phyloP scores from a whole-genome alignment of 73 alveolate species.

The Diophrys appendiculata region DNA sequence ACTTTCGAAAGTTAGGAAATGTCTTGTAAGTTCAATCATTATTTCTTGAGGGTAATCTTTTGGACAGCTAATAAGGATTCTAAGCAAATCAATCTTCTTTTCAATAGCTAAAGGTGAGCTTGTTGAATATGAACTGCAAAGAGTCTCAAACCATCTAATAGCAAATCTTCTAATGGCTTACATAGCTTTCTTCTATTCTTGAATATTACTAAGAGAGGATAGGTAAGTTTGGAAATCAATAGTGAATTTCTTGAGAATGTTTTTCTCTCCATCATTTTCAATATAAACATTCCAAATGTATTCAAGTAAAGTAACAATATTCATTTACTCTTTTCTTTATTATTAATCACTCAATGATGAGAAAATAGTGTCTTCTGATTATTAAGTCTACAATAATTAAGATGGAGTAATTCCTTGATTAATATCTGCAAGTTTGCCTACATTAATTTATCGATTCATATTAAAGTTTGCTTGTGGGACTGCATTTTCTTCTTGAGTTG shows the following conservation, averaged over 20 bases:
- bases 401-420: not conserved
- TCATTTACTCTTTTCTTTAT: not conserved
- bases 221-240: not conserved
- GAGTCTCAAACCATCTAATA: conserved; percentile 1
- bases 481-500: conserved; percentile 23
- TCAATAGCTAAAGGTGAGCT: not conserved
- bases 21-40: conserved; percentile 11
- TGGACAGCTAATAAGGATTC: not conserved
- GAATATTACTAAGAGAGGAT: not conserved
- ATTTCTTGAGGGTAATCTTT: conserved; percentile 16
- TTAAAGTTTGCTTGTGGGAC: conserved; percentile 32
- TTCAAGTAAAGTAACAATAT: not conserved
- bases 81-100: conserved; percentile 4
- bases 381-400: too few relatives aligned
- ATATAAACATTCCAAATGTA: not conserved
- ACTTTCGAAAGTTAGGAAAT: conserved; percentile 12
- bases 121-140: conserved; percentile 4
- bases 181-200: not conserved
- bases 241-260: not conserved
- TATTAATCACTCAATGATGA: not conserved
- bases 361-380: not conserved
- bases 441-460: conserved; percentile 16
- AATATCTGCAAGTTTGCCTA: not conserved
- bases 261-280: not conserved
- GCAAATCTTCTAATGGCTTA: not conserved